phyloP scores from a whole-genome alignment of 768 basidiomycete species.

The Amanita thiersii region DNA sequence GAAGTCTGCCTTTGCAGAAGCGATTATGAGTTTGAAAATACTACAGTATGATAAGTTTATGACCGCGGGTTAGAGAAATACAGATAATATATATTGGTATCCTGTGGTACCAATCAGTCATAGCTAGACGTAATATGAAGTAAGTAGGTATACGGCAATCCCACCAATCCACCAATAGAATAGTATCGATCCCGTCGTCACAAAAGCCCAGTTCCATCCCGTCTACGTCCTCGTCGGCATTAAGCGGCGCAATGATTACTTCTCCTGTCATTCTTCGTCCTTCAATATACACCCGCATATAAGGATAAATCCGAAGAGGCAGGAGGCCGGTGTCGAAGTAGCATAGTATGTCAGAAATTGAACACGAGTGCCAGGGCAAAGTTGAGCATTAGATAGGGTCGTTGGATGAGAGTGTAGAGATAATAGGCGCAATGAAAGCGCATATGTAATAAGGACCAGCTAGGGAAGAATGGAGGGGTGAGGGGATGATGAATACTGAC shows the following conservation, averaged over 20 bases:
- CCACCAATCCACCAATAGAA: neutral
- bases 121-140: no score
- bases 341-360: constrained; percentile 92
- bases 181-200: constrained; percentile 29
- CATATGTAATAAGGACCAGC: no score
- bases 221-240: constrained; percentile 46
- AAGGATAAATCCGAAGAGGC: constrained; percentile 89
- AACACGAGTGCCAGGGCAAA: constrained; percentile 86
- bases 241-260: constrained; percentile 42
- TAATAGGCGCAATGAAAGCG: constrained; percentile 50
- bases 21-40: no score
- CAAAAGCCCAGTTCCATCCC: constrained; percentile 52
- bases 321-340: constrained; percentile 70
- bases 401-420: constrained; percentile 79
- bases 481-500: constrained; percentile 42
- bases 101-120: no score
- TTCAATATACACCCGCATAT: constrained; percentile 57
- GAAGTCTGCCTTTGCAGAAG: no score
- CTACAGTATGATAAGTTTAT: no score
- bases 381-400: constrained; percentile 92
- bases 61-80: no score
- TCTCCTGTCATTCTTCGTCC: constrained; percentile 89
- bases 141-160: no score
- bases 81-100: no score
- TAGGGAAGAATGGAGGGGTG: constrained; percentile 1